Conservation (phyloP, 2,329 filamentous ascomycete species). For the Diplodia corticola region DNA sequence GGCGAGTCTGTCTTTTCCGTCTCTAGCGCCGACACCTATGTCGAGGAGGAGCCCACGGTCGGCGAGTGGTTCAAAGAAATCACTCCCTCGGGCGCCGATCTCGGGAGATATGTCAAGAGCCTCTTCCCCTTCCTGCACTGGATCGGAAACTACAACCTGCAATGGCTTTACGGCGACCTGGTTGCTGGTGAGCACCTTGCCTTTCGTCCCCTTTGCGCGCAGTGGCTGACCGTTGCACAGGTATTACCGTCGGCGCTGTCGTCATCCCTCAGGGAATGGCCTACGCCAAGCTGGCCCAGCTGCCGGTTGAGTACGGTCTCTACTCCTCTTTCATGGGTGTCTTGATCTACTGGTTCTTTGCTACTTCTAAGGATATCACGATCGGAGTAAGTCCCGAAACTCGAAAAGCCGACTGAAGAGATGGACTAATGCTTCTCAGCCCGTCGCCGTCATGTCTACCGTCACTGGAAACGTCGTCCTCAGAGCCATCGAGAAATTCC, state of each 20-base stretch:
- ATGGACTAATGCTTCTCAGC: constrained; percentile 48
- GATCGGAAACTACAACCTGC: constrained; percentile 83
- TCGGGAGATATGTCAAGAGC: constrained; percentile 63
- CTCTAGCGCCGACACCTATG: constrained; percentile 72
- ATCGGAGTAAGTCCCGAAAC: constrained; percentile 69
- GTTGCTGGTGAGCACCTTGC: constrained; percentile 77
- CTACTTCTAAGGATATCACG: constrained; percentile 97
- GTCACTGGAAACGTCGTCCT: constrained; percentile 80
- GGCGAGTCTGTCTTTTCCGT: constrained; percentile 79
- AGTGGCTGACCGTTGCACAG: constrained; percentile 37
- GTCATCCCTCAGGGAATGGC: constrained; percentile 98
- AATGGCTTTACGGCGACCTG: constrained; percentile 86
- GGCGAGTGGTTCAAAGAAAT: constrained; percentile 69
- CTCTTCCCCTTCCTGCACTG: constrained; percentile 89
- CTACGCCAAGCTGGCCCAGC: constrained; percentile 78
- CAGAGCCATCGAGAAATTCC: constrained; percentile 58
- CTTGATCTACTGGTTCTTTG: constrained; percentile 94
- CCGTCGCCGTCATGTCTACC: constrained; percentile 93
- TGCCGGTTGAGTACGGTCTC: constrained; percentile 81
- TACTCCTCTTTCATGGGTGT: constrained; percentile 98
- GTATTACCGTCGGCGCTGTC: constrained; percentile 71
- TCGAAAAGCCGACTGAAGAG: neutral
- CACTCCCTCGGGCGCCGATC: constrained; percentile 58
- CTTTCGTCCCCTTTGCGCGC: neutral
- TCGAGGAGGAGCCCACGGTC: constrained; percentile 77